These are phyloP conservation scores for Aphanomyces invadans DNA, from an alignment of 352 stramenopile genomes.

Conservation along the genomic window DNA sequence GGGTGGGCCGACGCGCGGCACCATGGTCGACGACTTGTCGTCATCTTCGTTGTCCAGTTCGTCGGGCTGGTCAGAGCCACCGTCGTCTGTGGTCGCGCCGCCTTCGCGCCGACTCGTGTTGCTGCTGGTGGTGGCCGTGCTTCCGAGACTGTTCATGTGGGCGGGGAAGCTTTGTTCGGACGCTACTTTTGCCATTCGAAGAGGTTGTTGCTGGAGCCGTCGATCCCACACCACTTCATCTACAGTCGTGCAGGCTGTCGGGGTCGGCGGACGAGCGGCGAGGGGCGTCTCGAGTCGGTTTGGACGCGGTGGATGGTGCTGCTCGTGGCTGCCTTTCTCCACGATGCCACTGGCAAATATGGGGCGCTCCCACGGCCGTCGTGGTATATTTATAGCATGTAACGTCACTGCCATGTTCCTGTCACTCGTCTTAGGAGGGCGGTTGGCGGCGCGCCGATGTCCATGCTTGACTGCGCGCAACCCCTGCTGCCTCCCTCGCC, in stretches of 20 bases:
- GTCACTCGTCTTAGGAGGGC: neutral
- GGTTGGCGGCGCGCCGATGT: no score
- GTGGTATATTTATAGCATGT: neutral
- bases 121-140: neutral
- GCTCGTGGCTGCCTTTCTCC: neutral
- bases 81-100: neutral
- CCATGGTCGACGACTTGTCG: neutral
- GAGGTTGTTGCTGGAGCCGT: neutral
- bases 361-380: no score
- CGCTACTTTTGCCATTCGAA: constrained; percentile 23
- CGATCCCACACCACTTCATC: neutral
- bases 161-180: constrained; percentile 12
- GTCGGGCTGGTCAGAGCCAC: neutral
- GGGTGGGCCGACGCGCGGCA: neutral
- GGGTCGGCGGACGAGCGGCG: neutral
- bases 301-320: neutral
- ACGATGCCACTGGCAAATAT: neutral
- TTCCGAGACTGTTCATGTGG: neutral
- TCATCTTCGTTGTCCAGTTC: constrained; percentile 8
- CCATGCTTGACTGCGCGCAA: no score
- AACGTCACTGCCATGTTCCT: neutral
- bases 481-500: no score
- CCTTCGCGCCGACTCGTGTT: neutral
- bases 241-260: neutral
- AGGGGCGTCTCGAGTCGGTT: neutral